Base-by-base conservation (phyloP, 129 eudicot species). In the Flaveria ramosissima region DNA sequence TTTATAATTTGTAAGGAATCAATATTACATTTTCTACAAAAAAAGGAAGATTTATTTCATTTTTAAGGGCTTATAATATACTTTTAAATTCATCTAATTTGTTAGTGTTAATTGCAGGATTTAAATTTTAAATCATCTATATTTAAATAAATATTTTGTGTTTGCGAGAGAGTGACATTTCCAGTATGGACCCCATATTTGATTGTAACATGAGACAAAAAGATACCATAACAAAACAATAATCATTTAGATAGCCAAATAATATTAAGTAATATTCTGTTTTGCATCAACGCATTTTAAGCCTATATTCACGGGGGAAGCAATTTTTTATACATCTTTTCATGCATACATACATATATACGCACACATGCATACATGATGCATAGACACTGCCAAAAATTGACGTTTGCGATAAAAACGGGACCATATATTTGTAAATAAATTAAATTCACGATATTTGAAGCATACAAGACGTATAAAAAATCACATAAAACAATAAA, bases 231-330 rank as follows among this genome's bases (percentile, higher is more conserved):
- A 64, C 48, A 65, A 76, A 76, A 76, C 80, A 76, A 30, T 76
- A 19, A 10, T 51, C 64, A 32, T 30, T 65, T 32, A 32, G 36
- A 41, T 65, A 32, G 36, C 51, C 73, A 47, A 76, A 73, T 73
- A 62, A 73, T 73, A 42, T 42, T 36, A 59, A 16, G 12, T 55
- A 19, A 76, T 32, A 64, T 76, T 50, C 72, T 76, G 60, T 47
- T 27, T 65, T 48, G 65, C 23, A 64, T 76, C 80, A 64, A 76
- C 79, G 72, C 72, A 75, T 75, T 10, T 50, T 32, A 64, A 48
- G 80, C 80, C 80, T 76, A 64, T 76, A 76, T 76, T 76, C 80
- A 32, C 80, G 80, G 73, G 80, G 80, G 80, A 36, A 76, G 73
- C 72, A 71, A 48, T 64, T 65, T 32, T 65, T 70, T 64, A 48